Percentiles rank a stretch among this genome's conserved stretches.
phyloP scores from a whole-genome alignment of 2,329 filamentous ascomycete species.

The Myotisia sp. region DNA sequence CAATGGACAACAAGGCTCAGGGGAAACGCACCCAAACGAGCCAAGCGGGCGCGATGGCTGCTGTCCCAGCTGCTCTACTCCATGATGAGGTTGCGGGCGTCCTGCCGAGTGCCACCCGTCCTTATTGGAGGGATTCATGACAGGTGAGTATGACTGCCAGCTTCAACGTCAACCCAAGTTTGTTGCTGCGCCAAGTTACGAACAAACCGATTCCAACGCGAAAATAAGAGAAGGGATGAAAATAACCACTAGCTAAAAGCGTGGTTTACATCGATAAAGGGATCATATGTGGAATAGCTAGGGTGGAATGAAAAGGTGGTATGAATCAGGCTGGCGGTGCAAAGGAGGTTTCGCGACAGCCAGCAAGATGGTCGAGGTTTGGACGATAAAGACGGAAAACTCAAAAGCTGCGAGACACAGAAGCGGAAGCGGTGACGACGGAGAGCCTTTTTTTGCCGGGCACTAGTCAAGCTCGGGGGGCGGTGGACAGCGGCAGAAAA shows the following conservation, averaged over 20 bases:
- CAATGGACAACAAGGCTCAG: constrained; percentile 1
- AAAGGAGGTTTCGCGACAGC: neutral
- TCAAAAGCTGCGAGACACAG: neutral
- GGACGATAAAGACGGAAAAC: constrained; percentile 2
- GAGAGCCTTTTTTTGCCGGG: constrained; percentile 3
- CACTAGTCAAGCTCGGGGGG: neutral
- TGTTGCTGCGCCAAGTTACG: too few species aligned
- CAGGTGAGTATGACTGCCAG: constrained; percentile 3
- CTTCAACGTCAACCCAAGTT: neutral
- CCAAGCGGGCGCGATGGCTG: constrained; percentile 28
- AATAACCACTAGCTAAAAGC: too few species aligned
- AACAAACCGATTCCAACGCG: neutral
- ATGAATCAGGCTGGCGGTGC: neutral
- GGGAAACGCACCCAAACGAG: constrained; percentile 29
- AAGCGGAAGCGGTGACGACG: constrained; percentile 4
- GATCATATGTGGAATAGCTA: too few species aligned
- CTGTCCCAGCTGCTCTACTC: constrained; percentile 30
- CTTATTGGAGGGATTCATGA: constrained; percentile 30
- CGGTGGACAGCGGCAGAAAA: too few species aligned
- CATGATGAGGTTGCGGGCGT: constrained; percentile 28
- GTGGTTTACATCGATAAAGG: too few species aligned
- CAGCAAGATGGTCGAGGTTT: neutral
- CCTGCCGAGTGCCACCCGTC: constrained; percentile 30
- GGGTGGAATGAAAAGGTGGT: too few species aligned
- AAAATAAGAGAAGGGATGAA: neutral